Percentiles rank a stretch among this genome's conserved stretches.
Conservation (phyloP, 2,329 filamentous ascomycete genomes). For the Cryphonectria carpinicola region DNA sequence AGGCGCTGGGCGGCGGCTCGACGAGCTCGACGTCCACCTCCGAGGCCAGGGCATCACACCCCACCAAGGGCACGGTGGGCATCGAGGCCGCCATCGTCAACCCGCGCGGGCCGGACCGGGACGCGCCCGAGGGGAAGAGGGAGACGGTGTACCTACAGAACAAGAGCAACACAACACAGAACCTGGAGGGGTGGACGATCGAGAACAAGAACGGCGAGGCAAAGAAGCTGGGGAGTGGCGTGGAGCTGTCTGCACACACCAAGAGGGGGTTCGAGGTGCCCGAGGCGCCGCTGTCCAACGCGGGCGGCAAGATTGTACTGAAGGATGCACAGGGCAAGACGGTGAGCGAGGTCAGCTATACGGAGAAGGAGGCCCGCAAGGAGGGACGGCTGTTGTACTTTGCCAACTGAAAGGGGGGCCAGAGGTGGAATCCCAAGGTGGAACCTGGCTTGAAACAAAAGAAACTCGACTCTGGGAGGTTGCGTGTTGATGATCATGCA, state of each 20-base stretch:
- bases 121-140: constrained; percentile 20
- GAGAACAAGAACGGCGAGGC: constrained; percentile 28
- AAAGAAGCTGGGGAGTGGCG: constrained; percentile 18
- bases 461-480: no score
- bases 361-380: constrained; percentile 29
- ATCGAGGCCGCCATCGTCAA: constrained; percentile 33
- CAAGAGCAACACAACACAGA: constrained; percentile 15
- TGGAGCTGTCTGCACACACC: constrained; percentile 12
- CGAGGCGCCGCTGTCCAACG: constrained; percentile 28
- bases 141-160: constrained; percentile 32
- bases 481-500: no score
- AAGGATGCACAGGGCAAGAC: constrained; percentile 27
- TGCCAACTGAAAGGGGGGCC: constrained; percentile 14
- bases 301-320: constrained; percentile 30
- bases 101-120: constrained; percentile 30
- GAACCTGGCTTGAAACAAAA: no score
- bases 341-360: constrained; percentile 31
- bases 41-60: background rate
- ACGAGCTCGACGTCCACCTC: constrained; percentile 12
- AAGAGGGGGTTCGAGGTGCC: constrained; percentile 21
- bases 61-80: constrained; percentile 23
- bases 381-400: constrained; percentile 31
- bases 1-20: constrained; percentile 24
- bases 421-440: no score
- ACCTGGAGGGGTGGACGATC: constrained; percentile 30